Base-by-base conservation (phyloP, 139 green algal species). In the Asterochloris sp. region DNA sequence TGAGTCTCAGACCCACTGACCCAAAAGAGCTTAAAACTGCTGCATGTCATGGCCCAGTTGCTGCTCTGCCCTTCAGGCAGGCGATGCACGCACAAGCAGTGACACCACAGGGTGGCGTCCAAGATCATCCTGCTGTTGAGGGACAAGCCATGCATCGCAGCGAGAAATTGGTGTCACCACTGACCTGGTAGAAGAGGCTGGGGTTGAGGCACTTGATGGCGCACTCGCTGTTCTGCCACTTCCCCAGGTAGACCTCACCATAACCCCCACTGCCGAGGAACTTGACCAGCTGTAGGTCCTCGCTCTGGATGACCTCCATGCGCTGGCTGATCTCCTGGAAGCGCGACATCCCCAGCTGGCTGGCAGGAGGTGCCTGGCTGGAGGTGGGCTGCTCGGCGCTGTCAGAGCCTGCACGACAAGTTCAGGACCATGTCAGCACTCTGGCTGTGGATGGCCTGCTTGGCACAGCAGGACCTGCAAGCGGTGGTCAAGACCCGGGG, bases 171-270 rank as follows among this genome's bases (percentile, higher is more conserved):
- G 24, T 28, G 12, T 80, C 63, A 62, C 27, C 75, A 73, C 24
- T 69, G 38, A 73, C 78, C 62, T 83, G 69, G 60, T 91, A 86
- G 84, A 95, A 89, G 63, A 96, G 88, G 9, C 78, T 85, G 11
- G 92, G 92, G 86, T 91, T 95, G 38, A 96, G 87, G 85, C 91
- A 94, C 87, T 96, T 96, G 62, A 95, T 89, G 4, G 90, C 88
- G 62, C 89, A 90, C 19, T 96, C 92, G 64, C 81, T 88, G 66
- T 71, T 84, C 79, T 92, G 90, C 92, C 92, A 96, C 74, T 84
- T 88, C 74, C 78, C 82, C 66, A 88, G 47, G 71, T 88, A 85
- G 23, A 86, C 82, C 69, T 86, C 92, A 1, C 92, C 92, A 85
- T 92, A 96, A 0, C 90, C 91, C 1, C 91, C 91, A 62, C 85